Evolutionary conservation across 2,329 filamentous ascomycete species (phyloP).

Genomic region (Talaromyces sp.): DNA sequence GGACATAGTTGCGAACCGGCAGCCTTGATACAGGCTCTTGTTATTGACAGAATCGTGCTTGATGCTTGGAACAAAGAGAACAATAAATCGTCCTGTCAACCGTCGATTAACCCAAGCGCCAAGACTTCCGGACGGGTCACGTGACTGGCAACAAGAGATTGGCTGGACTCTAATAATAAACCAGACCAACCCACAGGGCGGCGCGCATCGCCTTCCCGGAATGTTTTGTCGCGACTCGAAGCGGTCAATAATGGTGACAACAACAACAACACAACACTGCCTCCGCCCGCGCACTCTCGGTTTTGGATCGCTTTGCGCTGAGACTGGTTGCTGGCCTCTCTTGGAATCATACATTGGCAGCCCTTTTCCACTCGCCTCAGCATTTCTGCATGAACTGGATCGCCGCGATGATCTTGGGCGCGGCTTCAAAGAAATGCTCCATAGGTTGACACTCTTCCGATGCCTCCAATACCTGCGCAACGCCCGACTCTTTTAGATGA

Average conservation of each 20-base stretch:
- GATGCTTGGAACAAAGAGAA: neutral
- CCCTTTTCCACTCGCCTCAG: neutral
- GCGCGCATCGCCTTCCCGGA: neutral
- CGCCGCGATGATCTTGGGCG: constrained; percentile 35
- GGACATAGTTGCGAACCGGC: constrained; percentile 30
- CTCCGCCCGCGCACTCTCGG: neutral
- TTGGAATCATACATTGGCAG: neutral
- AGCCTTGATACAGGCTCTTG: neutral
- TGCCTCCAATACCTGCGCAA: constrained; percentile 44
- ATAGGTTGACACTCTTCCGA: constrained; percentile 44
- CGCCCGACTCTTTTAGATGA: constrained; percentile 37
- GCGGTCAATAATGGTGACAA: neutral
- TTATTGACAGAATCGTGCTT: neutral
- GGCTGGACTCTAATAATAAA: neutral
- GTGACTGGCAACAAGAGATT: neutral
- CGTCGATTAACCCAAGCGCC: neutral
- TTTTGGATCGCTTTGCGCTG: neutral
- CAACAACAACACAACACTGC: neutral
- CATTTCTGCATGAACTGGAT: constrained; percentile 12
- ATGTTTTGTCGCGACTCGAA: neutral
- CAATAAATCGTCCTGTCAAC: neutral
- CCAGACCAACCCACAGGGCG: neutral
- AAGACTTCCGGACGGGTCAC: neutral
- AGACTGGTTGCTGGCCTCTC: neutral
- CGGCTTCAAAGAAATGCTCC: constrained; percentile 38